Evolutionary conservation across 2,329 filamentous ascomycete genomes (phyloP).

Genomic region (Phialocephala sp.): DNA sequence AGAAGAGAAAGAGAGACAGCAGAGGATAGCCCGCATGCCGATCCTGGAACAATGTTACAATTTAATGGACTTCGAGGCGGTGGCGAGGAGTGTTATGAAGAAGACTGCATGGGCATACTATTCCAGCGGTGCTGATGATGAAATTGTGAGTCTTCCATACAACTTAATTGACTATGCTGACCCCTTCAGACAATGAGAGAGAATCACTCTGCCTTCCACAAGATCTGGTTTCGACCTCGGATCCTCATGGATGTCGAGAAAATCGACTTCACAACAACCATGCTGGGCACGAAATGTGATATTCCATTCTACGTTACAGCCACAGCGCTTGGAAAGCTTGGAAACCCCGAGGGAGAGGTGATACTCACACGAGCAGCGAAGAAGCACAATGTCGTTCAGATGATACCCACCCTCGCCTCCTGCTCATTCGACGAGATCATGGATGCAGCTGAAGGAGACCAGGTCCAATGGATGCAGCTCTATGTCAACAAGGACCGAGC

Average conservation of each 20-base stretch:
- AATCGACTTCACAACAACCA: constrained; percentile 86
- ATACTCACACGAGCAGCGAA: constrained; percentile 82
- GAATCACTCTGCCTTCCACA: constrained; percentile 95
- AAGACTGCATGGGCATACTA: constrained; percentile 98
- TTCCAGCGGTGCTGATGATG: constrained; percentile 88
- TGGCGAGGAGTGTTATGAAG: constrained; percentile 91
- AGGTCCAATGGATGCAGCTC: constrained; percentile 95
- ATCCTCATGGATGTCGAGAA: constrained; percentile 89
- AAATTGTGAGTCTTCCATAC: constrained; percentile 65
- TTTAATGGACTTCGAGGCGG: constrained; percentile 92
- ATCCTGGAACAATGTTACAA: constrained; percentile 89
- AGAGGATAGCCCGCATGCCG: constrained; percentile 78
- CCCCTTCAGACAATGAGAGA: constrained; percentile 79
- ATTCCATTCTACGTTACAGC: constrained; percentile 97
- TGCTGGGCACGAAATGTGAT: constrained; percentile 85
- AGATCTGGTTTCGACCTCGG: constrained; percentile 94
- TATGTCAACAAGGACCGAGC: constrained; percentile 93
- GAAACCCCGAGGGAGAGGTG: constrained; percentile 92
- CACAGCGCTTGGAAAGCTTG: constrained; percentile 93
- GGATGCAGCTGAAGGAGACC: constrained; percentile 78
- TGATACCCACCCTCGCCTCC: constrained; percentile 97
- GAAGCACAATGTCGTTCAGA: constrained; percentile 91
- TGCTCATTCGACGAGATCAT: constrained; percentile 98
- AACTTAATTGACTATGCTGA: constrained; percentile 25
- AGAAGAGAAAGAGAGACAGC: constrained; percentile 74